Evolutionary conservation across 2,329 filamentous ascomycete genomes (phyloP).

Genomic region (Ophiostoma tasmaniense): DNA sequence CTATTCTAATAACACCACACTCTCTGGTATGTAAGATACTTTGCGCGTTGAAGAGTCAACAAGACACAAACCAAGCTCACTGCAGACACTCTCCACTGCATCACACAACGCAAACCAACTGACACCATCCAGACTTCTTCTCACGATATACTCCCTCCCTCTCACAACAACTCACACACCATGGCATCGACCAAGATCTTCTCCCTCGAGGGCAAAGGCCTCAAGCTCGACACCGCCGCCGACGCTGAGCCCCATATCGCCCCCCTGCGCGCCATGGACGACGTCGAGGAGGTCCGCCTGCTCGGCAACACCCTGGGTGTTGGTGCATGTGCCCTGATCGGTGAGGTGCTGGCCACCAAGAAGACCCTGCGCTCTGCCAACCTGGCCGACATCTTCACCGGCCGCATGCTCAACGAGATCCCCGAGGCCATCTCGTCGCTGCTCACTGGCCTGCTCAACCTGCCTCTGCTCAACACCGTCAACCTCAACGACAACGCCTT

Average conservation of each 20-base stretch:
- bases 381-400: constrained; percentile 95
- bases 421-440: constrained; percentile 79
- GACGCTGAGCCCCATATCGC: constrained; percentile 81
- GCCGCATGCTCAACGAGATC: constrained; percentile 85
- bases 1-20: background rate
- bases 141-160: background rate
- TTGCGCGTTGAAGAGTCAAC: background rate
- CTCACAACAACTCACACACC: constrained; percentile 21
- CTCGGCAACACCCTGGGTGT: constrained; percentile 90
- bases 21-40: background rate
- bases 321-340: constrained; percentile 76
- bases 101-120: background rate
- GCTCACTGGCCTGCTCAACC: constrained; percentile 76
- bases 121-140: background rate
- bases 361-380: constrained; percentile 77
- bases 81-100: background rate
- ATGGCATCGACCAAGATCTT: constrained; percentile 62
- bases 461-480: constrained; percentile 79
- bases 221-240: constrained; percentile 83
- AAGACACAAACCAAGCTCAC: background rate
- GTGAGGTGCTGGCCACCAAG: constrained; percentile 75
- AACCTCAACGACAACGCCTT: constrained; percentile 98
- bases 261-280: constrained; percentile 58
- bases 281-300: constrained; percentile 78
- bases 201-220: constrained; percentile 80